These are phyloP conservation scores for Chlorociboria aeruginascens DNA, from an alignment of 495 filamentous ascomycete species.

Conservation along the genomic window DNA sequence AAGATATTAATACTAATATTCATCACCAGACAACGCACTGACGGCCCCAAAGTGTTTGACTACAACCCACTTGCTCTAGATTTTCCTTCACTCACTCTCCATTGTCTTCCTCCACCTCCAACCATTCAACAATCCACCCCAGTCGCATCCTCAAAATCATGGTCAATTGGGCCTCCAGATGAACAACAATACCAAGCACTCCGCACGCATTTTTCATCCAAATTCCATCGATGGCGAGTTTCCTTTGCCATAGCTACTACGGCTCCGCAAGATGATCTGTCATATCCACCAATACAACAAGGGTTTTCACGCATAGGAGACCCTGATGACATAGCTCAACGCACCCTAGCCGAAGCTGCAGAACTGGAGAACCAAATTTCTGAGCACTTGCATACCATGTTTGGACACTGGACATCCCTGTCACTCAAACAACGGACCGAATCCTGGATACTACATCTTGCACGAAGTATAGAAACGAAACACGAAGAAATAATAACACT, in stretches of 20 bases:
- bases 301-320: constrained; percentile 14
- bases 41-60: constrained; percentile 45
- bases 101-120: constrained; percentile 65
- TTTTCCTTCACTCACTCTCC: constrained; percentile 71
- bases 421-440: constrained; percentile 43
- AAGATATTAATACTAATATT: constrained; percentile 3
- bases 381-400: constrained; percentile 58
- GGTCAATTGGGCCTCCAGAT: constrained; percentile 61
- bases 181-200: constrained; percentile 59
- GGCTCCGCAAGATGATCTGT: constrained; percentile 19
- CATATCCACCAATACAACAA: constrained; percentile 17
- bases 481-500: constrained; percentile 50
- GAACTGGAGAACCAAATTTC: constrained; percentile 40
- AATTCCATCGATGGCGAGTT: constrained; percentile 50
- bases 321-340: constrained; percentile 17
- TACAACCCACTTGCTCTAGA: constrained; percentile 72
- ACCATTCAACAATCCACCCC: constrained; percentile 60
- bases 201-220: constrained; percentile 47
- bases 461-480: constrained; percentile 57
- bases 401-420: constrained; percentile 55
- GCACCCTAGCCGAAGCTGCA: constrained; percentile 28
- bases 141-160: constrained; percentile 57
- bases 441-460: constrained; percentile 68
- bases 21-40: constrained; percentile 5
- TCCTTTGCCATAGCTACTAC: constrained; percentile 18